A percentile compares a stretch with the other conserved stretches of the same genome.
phyloP scores from a whole-genome alignment of 345 rosid genomes.

The Passiflora organensis region DNA sequence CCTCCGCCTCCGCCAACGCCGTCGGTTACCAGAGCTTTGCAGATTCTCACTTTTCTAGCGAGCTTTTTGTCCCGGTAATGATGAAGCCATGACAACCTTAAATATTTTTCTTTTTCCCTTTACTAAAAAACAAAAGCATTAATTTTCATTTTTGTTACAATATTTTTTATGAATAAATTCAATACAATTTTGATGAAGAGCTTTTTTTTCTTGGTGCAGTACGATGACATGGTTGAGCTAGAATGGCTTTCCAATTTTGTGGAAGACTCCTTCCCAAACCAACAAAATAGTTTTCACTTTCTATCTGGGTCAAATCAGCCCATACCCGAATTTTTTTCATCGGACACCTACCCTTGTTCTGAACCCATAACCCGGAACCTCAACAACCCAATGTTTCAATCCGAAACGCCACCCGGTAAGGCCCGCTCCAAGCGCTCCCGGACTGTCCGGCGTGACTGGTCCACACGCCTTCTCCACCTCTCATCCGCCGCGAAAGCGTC shows the following conservation, averaged over 20 bases:
- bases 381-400: conserved; percentile 30
- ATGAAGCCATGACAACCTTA: too few species aligned
- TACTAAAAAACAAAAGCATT: not conserved
- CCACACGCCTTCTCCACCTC: conserved; percentile 57
- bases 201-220: conserved; percentile 27
- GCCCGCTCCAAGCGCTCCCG: conserved; percentile 66
- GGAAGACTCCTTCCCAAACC: conserved; percentile 59
- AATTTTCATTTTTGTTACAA: too few species aligned
- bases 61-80: conserved; percentile 74
- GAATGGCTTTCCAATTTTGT: conserved; percentile 83
- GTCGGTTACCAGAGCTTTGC: conserved; percentile 31
- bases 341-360: conserved; percentile 28
- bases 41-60: conserved; percentile 44
- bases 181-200: not conserved
- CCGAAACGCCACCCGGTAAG: conserved; percentile 57
- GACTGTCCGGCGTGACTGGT: conserved; percentile 63
- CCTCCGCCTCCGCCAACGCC: conserved; percentile 31
- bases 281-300: conserved; percentile 37
- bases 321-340: conserved; percentile 44
- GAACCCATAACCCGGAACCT: conserved; percentile 20
- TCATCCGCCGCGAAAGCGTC: conserved; percentile 14
- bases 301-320: conserved; percentile 41
- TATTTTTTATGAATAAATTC: not conserved
- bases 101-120: not conserved
- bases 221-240: conserved; percentile 65